Conservation (phyloP, 2,329 filamentous ascomycete genomes). For the Penicillium sp. region DNA sequence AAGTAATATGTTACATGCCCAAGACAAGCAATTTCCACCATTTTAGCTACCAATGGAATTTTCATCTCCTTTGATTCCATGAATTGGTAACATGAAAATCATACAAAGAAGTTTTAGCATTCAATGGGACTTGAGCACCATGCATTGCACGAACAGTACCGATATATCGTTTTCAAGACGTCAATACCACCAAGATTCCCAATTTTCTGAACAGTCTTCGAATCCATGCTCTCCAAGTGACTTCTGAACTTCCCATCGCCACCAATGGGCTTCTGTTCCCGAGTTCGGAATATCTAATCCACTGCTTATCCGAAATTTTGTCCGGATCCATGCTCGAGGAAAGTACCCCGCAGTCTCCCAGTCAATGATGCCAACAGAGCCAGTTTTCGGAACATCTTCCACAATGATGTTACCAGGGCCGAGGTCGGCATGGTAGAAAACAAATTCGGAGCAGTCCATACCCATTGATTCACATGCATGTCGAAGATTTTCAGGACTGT, state of each 20-base stretch:
- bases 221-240: not conserved
- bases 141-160: too few species aligned
- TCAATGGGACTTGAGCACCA: too few species aligned
- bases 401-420: slow-evolving; percentile 1
- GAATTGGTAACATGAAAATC: too few species aligned
- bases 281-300: not conserved
- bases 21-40: too few species aligned
- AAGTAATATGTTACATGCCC: too few species aligned
- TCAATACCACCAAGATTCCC: too few species aligned
- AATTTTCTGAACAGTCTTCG: too few species aligned
- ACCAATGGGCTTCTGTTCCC: not conserved
- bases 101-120: too few species aligned
- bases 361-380: slow-evolving; percentile 2
- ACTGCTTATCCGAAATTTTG: not conserved
- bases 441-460: slow-evolving; percentile 30
- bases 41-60: too few species aligned
- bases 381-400: not conserved
- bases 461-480: slow-evolving; percentile 9
- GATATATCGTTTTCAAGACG: too few species aligned
- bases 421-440: slow-evolving; percentile 18
- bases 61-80: too few species aligned
- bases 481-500: slow-evolving; percentile 10
- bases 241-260: not conserved
- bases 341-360: slow-evolving; percentile 6
- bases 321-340: slow-evolving; percentile 3